Evolutionary conservation across 352 stramenopile species (phyloP), one percentile per base, ranked within the genome.

Genomic region (Achlya hypogyna): DNA sequence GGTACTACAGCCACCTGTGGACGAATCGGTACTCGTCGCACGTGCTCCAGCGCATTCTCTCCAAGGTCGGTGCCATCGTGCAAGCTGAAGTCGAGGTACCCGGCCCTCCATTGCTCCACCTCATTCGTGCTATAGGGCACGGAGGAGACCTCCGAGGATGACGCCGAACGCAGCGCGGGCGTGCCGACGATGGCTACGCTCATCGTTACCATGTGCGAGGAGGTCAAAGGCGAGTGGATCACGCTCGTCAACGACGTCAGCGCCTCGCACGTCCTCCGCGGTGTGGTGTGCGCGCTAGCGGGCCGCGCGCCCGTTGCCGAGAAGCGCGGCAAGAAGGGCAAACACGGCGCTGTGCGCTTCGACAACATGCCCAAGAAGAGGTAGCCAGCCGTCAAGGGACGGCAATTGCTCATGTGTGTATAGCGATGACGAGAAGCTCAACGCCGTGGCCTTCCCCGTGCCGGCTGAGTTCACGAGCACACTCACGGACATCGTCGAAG

Each of bases 11-110:
- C 56, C 84, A 93, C 42, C 67, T 93, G 52, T 93, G 84, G 84
- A 93, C 84, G 28, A 93, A 93, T 60, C 84, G 84, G 28, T 93
- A 93, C 75, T 93, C 84, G 58, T 93, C 84, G 12, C 84, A 93
- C 70, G 84, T 93, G 63, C 74, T 93, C 52, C 84, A 93, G 72
- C 72, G 89, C 51, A 5, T 93, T 20, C 73, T 93, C 27, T 85
- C 81, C 35, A 75, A 80, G n/a, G 71, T 73, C 18, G 87, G 78
- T 58, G 63, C 60, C 8, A 74, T 90, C 38, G 78, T 91, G 40
- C 64, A 75, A 53, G 69, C 75, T 31, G 74, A 88, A 32, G 63
- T 72, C 1, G 42, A 83, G 10, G 63, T 72, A 14, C n/a, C n/a
- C n/a, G n/a, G n/a, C n/a, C n/a, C n/a, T n/a, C n/a, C n/a, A n/a